phyloP scores from a whole-genome alignment of 2,329 filamentous ascomycete genomes.

The Parascedosporium putredinis region DNA sequence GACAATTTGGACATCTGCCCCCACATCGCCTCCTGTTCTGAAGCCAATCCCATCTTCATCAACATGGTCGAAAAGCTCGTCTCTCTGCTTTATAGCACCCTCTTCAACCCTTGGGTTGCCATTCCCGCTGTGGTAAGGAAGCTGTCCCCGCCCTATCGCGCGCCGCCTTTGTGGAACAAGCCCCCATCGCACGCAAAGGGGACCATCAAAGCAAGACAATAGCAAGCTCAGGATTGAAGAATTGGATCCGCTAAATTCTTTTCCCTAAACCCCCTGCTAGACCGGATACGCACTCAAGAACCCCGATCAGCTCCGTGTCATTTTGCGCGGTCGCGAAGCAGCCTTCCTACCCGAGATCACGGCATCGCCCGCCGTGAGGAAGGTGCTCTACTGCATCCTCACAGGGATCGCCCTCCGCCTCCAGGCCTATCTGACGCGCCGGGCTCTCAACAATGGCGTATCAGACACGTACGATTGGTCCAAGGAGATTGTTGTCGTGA shows the following conservation, averaged over 20 bases:
- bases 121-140: neutral
- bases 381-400: neutral
- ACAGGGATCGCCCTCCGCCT: neutral
- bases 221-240: too few species aligned
- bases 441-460: slow-evolving; percentile 25
- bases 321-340: neutral
- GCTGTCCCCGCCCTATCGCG: too few species aligned
- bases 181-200: too few species aligned
- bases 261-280: neutral
- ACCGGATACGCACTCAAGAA: neutral
- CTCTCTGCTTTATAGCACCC: neutral
- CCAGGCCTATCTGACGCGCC: neutral
- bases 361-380: neutral
- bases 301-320: neutral
- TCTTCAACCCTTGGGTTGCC: neutral
- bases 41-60: too few species aligned
- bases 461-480: slow-evolving; percentile 38
- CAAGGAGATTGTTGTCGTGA: slow-evolving; percentile 47
- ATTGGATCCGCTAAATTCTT: too few species aligned
- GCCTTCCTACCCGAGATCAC: neutral
- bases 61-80: neutral
- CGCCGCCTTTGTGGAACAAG: neutral
- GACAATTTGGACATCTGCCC: neutral
- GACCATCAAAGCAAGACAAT: too few species aligned
- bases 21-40: too few species aligned